Evolutionary conservation across 306 rosid genomes (phyloP).

Genomic region (Medicago arabica): DNA sequence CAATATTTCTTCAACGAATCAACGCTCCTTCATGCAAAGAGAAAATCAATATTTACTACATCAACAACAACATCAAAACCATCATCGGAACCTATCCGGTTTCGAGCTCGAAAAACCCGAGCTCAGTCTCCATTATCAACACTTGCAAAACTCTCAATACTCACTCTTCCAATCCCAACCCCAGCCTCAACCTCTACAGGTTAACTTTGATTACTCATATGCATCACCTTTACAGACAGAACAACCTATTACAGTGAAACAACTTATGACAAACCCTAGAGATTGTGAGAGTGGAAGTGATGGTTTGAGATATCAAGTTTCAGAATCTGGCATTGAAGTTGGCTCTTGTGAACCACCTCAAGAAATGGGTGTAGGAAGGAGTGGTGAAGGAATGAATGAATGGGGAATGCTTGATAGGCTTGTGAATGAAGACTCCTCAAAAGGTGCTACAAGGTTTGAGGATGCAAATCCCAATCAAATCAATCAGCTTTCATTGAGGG

Average conservation of each 20-base stretch:
- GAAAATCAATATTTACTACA: slow-evolving; percentile 59
- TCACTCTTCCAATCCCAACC: slow-evolving; percentile 59
- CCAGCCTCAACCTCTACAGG: slow-evolving; percentile 40
- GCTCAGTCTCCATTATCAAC: slow-evolving; percentile 59
- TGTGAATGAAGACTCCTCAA: slow-evolving; percentile 63
- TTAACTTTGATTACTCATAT: slow-evolving; percentile 48
- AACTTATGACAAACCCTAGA: slow-evolving; percentile 72
- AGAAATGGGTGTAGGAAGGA: slow-evolving; percentile 45
- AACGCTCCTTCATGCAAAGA: slow-evolving; percentile 63
- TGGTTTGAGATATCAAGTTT: slow-evolving; percentile 60
- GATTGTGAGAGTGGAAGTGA: slow-evolving; percentile 75
- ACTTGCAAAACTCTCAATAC: slow-evolving; percentile 55
- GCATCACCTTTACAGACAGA: slow-evolving; percentile 45
- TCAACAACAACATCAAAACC: slow-evolving; percentile 50
- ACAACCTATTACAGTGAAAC: slow-evolving; percentile 57
- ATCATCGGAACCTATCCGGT: slow-evolving; percentile 41
- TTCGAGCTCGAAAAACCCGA: slow-evolving; percentile 62
- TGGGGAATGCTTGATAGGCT: slow-evolving; percentile 88
- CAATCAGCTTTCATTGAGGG: slow-evolving; percentile 72
- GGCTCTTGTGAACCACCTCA: slow-evolving; percentile 55
- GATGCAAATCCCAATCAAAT: slow-evolving; percentile 58
- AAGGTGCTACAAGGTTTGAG: slow-evolving; percentile 59
- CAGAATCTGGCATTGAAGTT: slow-evolving; percentile 58
- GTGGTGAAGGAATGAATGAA: slow-evolving; percentile 61
- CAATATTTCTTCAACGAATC: slow-evolving; percentile 42